Evolutionary conservation across 192 early-diverging fungal genomes (phyloP), one percentile per base, ranked within the genome.

Genomic region (Coemansia sp.): DNA sequence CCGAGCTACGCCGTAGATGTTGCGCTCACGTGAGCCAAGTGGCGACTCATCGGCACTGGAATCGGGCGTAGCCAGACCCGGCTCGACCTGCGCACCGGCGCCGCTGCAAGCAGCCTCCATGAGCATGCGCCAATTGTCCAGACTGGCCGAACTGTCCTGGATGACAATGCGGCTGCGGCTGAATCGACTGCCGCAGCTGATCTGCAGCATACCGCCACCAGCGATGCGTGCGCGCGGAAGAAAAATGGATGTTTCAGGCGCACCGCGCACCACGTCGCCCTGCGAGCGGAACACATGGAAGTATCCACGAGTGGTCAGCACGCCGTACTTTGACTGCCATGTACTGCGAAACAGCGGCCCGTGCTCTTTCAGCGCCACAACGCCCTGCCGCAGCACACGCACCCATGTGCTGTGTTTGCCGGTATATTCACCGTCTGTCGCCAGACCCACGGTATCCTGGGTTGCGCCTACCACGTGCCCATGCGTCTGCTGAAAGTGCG

Each of bases 261-360:
- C 77, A 21, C 71, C 71, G 21, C 63, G 57, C n/a, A 63, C 68
- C 26, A 80, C 77, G 54, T 80, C 77, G 52, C 77, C 77, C 58
- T 80, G 77, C 27, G 77, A 80, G 49, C 77, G 71, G 54, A 80
- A 80, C 6, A 80, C 77, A 45, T 80, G 77, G 37, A 80, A 74
- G 57, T 74, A 80, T 0, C 77, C 77, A 11, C 72, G 71, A 17
- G 71, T 57, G 6, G 77, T 80, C 57, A 80, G 71, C 17, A 80
- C 77, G 37, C 71, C 71, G 65, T 74, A 80, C 65, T 74, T 80
- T 55, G 64, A 68, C 65, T 80, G 77, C 71, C 77, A 74, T 21
- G 71, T 80, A 71, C 77, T 80, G 41, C 77, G 67, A 29, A 80
- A 80, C 64, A 80, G 27, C 6, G 71, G 71, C 4, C 77, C 65